A percentile compares a stretch with the other conserved stretches of the same genome.
Conservation (phyloP, 139 green algal species). For the Chlorella sorokiniana region DNA sequence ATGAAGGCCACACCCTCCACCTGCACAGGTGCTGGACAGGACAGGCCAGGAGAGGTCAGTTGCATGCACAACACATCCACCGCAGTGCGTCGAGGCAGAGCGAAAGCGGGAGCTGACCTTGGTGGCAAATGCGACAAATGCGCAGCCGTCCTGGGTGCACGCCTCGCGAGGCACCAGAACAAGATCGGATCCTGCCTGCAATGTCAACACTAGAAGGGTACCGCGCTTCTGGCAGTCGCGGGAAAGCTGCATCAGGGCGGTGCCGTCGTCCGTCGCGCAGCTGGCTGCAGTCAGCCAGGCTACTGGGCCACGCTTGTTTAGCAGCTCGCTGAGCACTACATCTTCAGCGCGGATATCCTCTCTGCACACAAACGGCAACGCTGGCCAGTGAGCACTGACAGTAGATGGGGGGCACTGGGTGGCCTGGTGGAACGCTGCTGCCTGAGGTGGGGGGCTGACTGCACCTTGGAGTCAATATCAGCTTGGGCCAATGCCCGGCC, state of each 20-base stretch:
- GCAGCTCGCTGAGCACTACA: slow-evolving; percentile 25
- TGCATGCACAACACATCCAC: background rate
- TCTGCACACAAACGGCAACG: background rate
- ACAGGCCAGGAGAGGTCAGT: background rate
- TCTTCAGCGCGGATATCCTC: slow-evolving; percentile 6
- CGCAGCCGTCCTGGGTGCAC: background rate
- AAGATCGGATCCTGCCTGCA: background rate
- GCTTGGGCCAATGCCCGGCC: background rate
- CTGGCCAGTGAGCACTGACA: no score
- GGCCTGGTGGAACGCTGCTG: background rate
- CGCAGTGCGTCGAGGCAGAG: no score
- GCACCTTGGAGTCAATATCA: background rate
- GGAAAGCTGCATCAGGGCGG: background rate
- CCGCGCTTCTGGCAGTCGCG: background rate
- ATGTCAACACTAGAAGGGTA: slow-evolving; percentile 11
- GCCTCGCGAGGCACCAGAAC: slow-evolving; percentile 23
- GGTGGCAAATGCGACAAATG: background rate
- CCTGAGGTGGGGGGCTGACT: background rate
- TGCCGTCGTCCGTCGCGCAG: background rate
- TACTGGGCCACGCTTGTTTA: slow-evolving; percentile 2
- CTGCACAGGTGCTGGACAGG: background rate
- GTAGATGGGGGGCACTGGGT: background rate
- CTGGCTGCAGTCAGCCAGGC: slow-evolving; percentile 1
- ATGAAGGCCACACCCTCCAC: slow-evolving; percentile 16
- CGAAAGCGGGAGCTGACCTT: background rate